phyloP scores from a whole-genome alignment of 805 yeast species.

The Priceomyces haplophilus region DNA sequence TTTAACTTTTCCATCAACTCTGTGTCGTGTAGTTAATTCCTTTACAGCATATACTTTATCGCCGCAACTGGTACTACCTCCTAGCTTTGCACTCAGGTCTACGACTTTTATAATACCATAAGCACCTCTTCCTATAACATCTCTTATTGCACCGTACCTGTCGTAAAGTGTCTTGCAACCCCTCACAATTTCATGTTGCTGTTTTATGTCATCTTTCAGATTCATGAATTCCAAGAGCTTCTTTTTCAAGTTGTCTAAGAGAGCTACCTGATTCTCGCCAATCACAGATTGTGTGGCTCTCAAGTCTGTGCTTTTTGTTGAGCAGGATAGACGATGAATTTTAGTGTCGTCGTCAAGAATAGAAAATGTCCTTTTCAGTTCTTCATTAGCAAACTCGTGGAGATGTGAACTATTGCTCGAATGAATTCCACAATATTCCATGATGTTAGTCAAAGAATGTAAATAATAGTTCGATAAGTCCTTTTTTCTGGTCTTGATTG shows the following conservation, averaged over 20 bases:
- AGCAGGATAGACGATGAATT: slow-evolving; percentile 22
- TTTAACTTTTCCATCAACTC: slow-evolving; percentile 11
- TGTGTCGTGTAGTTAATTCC: slow-evolving; percentile 24
- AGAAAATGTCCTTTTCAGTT: slow-evolving; percentile 32
- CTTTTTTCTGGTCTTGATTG: slow-evolving; percentile 17
- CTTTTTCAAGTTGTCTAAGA: slow-evolving; percentile 20
- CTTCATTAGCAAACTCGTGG: slow-evolving; percentile 27
- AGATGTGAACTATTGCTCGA: slow-evolving; percentile 14
- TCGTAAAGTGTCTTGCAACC: slow-evolving; percentile 25
- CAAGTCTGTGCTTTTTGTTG: slow-evolving; percentile 17
- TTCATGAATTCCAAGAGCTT: slow-evolving; percentile 17
- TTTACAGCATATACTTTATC: slow-evolving; percentile 30
- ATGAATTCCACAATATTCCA: slow-evolving; percentile 36
- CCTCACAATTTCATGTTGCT: slow-evolving; percentile 10
- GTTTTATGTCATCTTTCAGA: slow-evolving; percentile 2
- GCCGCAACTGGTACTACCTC: slow-evolving; percentile 2
- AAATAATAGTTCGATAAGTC: slow-evolving; percentile 9
- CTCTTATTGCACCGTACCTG: slow-evolving; percentile 33
- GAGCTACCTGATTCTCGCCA: slow-evolving; percentile 23
- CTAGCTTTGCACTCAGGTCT: slow-evolving; percentile 14
- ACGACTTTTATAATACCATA: slow-evolving; percentile 37
- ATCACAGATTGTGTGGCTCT: slow-evolving; percentile 23
- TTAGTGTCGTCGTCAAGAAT: slow-evolving; percentile 20
- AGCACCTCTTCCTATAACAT: slow-evolving; percentile 37
- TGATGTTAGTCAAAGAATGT: slow-evolving; percentile 25